Percentiles rank a stretch among this genome's conserved stretches.
phyloP scores from a whole-genome alignment of 768 basidiomycete species.

The Tricholoma saponaceum region DNA sequence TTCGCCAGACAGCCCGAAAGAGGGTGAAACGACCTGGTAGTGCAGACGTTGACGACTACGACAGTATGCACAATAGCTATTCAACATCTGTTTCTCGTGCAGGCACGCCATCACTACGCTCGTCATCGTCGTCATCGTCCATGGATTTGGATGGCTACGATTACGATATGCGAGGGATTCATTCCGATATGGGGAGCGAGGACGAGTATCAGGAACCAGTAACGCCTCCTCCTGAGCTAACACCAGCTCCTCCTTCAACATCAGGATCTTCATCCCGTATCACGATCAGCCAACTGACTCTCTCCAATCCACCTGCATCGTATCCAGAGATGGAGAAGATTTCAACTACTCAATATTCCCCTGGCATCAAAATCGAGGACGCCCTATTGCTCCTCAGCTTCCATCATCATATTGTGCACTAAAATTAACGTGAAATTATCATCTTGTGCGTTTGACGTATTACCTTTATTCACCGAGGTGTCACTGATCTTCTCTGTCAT shows the following conservation, averaged over 20 bases:
- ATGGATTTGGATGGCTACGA: conserved; percentile 51
- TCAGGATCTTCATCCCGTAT: conserved; percentile 26
- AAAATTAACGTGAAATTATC: conserved; percentile 15
- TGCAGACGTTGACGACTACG: conserved; percentile 44
- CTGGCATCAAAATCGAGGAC: conserved; percentile 66
- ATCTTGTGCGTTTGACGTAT: conserved; percentile 4
- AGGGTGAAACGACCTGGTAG: conserved; percentile 51
- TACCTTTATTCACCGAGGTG: not conserved
- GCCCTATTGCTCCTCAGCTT: conserved; percentile 72
- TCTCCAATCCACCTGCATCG: conserved; percentile 35
- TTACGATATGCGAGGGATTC: conserved; percentile 35
- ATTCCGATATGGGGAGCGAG: conserved; percentile 59
- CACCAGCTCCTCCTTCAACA: conserved; percentile 29
- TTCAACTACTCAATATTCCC: conserved; percentile 33
- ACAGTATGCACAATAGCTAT: conserved; percentile 30
- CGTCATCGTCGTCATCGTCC: conserved; percentile 47
- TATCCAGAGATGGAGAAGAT: conserved; percentile 50
- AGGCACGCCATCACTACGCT: conserved; percentile 45
- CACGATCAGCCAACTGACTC: conserved; percentile 26
- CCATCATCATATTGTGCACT: conserved; percentile 61
- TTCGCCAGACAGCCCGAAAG: conserved; percentile 77
- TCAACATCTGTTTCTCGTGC: conserved; percentile 48
- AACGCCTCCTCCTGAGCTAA: conserved; percentile 60
- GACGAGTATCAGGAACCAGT: conserved; percentile 74
- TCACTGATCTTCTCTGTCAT: not conserved